Base-by-base conservation (phyloP, 2,329 filamentous ascomycete genomes). In the Aaosphaeria arxii region DNA sequence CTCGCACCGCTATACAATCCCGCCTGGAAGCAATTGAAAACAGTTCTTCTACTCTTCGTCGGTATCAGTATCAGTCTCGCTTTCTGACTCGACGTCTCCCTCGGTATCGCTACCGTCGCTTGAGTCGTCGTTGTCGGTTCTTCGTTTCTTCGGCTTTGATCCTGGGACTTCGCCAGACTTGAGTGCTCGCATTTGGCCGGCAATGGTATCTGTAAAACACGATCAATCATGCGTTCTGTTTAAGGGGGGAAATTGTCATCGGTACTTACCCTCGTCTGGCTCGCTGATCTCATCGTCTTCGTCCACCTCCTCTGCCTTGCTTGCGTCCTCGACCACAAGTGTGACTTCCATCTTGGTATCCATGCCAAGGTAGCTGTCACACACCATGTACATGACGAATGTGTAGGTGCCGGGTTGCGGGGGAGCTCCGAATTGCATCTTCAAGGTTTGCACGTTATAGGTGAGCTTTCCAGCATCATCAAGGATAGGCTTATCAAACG, bases 241-340 rank as follows among this genome's bases (percentile, higher is more conserved):
- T 11, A 30, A 30, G 9, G 24, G 17, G 43, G 41, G 33, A 17
- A 54, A 47, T 43, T 46, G 41, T 40, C n/a, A 28, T 17, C 42
- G 38, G 44, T 30, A 77, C 86, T 77, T 80, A 96, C 94, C 94
- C 78, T 99, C 94, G 55, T 97, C 94, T 33, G 95, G 94, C 70
- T 99, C 94, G 67, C 89, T 95, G 57, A 99, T 99, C 50, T 99
- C 94, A 62, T 96, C 94, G 58, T 96, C 91, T 42, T 85, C 88
- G 45, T 83, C 82, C 65, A 95, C 85, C 57, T 87, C 82, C 17
- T 83, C 86, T 5, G 89, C 91, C 74, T 92, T 94, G 71, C 83
- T 88, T 32, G 89, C 86, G 61, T 97, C 91, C 63, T 96, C 91
- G 6, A 99, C 90, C 30, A 87, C 82, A 45, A 99, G 79, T 1